Conservation (phyloP, 2,329 filamentous ascomycete genomes). For the Pyricularia sp. region DNA sequence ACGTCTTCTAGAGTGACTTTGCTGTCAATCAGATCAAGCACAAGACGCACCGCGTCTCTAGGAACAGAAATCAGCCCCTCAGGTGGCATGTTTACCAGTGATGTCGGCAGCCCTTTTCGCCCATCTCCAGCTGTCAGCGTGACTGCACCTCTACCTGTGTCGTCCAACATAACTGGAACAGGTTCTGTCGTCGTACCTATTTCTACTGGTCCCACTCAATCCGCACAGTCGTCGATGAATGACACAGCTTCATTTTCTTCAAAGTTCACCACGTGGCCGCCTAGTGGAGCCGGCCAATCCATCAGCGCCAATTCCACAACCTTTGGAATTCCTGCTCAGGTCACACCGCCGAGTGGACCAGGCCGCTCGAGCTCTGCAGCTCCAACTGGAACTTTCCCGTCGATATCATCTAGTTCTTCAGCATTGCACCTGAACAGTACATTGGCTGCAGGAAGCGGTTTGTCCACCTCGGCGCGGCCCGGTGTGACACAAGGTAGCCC, state of each 20-base stretch:
- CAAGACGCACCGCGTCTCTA: not conserved
- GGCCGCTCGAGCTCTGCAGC: not conserved
- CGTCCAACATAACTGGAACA: not conserved
- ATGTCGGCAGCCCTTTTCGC: not conserved
- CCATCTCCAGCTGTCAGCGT: not conserved
- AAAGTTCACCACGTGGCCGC: not conserved
- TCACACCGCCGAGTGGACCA: not conserved
- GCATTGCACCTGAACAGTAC: not conserved
- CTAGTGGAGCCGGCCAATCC: not conserved
- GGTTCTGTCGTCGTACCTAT: not conserved
- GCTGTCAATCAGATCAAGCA: not conserved
- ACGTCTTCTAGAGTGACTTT: not conserved
- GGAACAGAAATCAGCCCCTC: not conserved
- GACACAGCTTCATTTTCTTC: not conserved
- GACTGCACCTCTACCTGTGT: not conserved
- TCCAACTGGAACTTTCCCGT: not conserved
- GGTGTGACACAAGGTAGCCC: not conserved
- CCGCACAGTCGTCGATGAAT: not conserved
- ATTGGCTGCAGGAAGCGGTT: not conserved
- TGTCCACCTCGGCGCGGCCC: not conserved
- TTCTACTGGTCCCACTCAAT: not conserved
- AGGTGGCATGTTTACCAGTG: not conserved
- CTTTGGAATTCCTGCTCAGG: not conserved
- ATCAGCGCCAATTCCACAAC: not conserved
- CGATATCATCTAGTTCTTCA: not conserved